Base-by-base conservation (phyloP, 345 rosid genomes). In the Salix udensis region DNA sequence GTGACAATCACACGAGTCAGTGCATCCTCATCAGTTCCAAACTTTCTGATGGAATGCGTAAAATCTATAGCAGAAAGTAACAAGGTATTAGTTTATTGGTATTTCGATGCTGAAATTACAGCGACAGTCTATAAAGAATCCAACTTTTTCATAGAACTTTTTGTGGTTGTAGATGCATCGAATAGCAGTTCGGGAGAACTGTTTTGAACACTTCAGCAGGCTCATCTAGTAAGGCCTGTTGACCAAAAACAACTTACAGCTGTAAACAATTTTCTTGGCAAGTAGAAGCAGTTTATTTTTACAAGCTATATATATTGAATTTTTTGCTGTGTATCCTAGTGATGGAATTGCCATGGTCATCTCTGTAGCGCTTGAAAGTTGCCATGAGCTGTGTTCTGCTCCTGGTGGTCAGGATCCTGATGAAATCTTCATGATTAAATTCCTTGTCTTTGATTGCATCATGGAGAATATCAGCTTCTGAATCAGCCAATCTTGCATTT, bases 341-440 rank as follows among this genome's bases (percentile, higher is more conserved):
- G 73, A 91, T 82, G 77, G 91, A 84, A 78, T 79, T 74, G 76
- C 85, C 80, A 13, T 80, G 87, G 6, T 82, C 78, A 40, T 91
- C 91, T 79, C 89, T 80, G 77, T 81, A 88, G 72, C 80, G 68
- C 71, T 89, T 91, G 87, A 89, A 86, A 55, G 91, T 88, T 1
- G 89, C 92, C 82, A 81, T 68, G 80, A 91, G 85, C 80, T 88
- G 96, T 14, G 74, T 21, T 82, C 81, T 89, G 87, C 92, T 89
- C 82, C 96, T 87, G 28, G 93, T 88, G 34, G 78, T 83, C 68
- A 91, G 42, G 70, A 91, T 89, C 76, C 96, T 79, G 13, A 91
- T 80, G 18, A 87, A 68, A 52, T 89, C 93, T 36, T 91, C 92
- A 50, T 88, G 88, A 77, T 87, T 81, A 50, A 75, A 72, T 2